These are phyloP conservation scores for Triticum dicoccoides DNA, from an alignment of 176 grass and related monocot genomes.

Conservation along the genomic window DNA sequence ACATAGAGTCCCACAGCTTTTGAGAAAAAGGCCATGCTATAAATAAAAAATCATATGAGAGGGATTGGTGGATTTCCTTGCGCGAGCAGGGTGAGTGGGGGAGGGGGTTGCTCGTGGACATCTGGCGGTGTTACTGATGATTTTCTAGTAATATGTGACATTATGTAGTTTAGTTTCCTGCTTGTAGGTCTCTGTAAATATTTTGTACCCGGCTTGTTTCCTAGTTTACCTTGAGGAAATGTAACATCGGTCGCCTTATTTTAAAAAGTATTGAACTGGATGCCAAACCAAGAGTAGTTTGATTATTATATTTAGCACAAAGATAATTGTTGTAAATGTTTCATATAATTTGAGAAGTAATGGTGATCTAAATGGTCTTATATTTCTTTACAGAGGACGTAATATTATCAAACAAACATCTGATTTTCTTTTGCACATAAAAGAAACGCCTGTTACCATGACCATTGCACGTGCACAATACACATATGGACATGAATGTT, in stretches of 20 bases:
- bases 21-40: no score
- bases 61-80: no score
- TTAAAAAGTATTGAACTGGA: not conserved
- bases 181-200: not conserved
- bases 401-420: not conserved
- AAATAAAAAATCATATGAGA: no score
- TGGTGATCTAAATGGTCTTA: no score
- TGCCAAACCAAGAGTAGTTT: not conserved
- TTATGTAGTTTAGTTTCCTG: not conserved
- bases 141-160: not conserved
- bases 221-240: not conserved
- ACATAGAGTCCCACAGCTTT: no score
- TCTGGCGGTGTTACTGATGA: no score
- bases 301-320: not conserved
- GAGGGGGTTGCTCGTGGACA: no score
- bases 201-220: not conserved
- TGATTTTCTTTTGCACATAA: no score
- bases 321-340: not conserved
- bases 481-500: not conserved
- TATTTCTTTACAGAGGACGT: no score
- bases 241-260: not conserved
- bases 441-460: not conserved
- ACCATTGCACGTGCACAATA: slow-evolving; percentile 21
- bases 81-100: no score
- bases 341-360: not conserved